phyloP scores from a whole-genome alignment of 768 basidiomycete genomes.

The Gyrodon lividus region DNA sequence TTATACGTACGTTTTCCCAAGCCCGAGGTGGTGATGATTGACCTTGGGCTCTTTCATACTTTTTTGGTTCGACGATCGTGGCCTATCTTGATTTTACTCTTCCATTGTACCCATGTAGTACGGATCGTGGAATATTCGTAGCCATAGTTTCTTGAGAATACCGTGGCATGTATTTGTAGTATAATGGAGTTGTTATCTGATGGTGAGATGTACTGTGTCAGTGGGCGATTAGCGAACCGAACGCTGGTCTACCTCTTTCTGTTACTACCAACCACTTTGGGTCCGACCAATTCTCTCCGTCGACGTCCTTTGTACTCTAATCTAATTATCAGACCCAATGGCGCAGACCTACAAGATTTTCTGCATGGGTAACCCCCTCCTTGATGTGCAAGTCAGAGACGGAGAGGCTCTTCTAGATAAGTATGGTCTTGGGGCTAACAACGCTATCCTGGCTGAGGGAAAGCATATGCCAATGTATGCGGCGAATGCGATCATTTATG shows the following conservation, averaged over 20 bases:
- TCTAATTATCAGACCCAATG: conserved; percentile 35
- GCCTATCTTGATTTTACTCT: not conserved
- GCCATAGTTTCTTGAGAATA: not conserved
- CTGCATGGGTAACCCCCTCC: conserved; percentile 93
- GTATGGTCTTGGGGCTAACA: conserved; percentile 89
- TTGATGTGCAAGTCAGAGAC: conserved; percentile 91
- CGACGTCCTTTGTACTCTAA: conserved; percentile 11
- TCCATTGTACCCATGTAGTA: not conserved
- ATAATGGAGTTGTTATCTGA: not conserved
- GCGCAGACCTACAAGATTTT: conserved; percentile 63
- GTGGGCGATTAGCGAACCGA: conserved; percentile 1
- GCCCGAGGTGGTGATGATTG: conserved; percentile 5
- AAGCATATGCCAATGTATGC: conserved; percentile 82
- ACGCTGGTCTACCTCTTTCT: conserved; percentile 1
- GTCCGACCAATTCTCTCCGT: conserved; percentile 8
- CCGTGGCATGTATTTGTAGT: not conserved
- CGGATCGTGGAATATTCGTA: not conserved
- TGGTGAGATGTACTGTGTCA: not conserved
- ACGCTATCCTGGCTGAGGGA: conserved; percentile 91
- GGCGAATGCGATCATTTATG: not conserved
- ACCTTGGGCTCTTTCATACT: not conserved
- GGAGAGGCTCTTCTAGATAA: conserved; percentile 85
- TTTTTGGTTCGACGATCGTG: not conserved
- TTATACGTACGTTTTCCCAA: conserved; percentile 22
- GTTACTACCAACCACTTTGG: conserved; percentile 1